Evolutionary conservation across 2,329 filamentous ascomycete genomes (phyloP), one percentile per base, ranked within the genome.

Genomic region (Hypoxylon sp.): DNA sequence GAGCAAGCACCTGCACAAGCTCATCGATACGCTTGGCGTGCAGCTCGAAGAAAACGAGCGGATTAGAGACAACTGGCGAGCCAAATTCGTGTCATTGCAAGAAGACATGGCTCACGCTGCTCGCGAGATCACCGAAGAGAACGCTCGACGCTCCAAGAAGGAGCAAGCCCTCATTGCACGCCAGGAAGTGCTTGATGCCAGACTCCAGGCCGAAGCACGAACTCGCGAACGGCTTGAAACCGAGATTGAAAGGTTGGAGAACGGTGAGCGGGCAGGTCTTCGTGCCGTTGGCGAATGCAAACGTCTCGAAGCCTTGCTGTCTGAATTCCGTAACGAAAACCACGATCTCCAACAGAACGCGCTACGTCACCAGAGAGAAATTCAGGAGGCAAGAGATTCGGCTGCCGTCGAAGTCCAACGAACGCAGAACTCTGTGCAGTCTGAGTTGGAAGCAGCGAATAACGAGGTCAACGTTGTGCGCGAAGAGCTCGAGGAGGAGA

Each of bases 21-120:
- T 88, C 24, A 85, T 96, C 55, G 85, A 88, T 60, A 88, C 87
- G 18, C 81, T 97, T 52, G 86, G 88, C 60, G 84, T 84, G 41
- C 92, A 96, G 71, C 85, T 95, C 37, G 88, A 95, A 69, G 93
- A 97, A 76, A 94, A 92, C 69, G 87, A 93, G 70, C 87, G 89
- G 62, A 84, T 96, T 57, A 88, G 92, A 55, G 91, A 97, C 72
- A 87, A 83, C 59, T 93, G 96, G 84, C 88, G 92, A 65, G 81
- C 81, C 72, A 96, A 95, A 75, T 90, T 97, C 69, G 86, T 94
- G 67, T 87, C 87, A 58, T 80, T 99, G 33, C 93, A 98, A 74
- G 85, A 92, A 62, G 92, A 97, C 67, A 94, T 98, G 88, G 84
- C 87, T 26, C 81, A 81, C 53, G 90, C 92, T 45, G 88, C 91